These are phyloP conservation scores for Gossypium gossypioides DNA, from an alignment of 441 rosid species.

Conservation along the genomic window DNA sequence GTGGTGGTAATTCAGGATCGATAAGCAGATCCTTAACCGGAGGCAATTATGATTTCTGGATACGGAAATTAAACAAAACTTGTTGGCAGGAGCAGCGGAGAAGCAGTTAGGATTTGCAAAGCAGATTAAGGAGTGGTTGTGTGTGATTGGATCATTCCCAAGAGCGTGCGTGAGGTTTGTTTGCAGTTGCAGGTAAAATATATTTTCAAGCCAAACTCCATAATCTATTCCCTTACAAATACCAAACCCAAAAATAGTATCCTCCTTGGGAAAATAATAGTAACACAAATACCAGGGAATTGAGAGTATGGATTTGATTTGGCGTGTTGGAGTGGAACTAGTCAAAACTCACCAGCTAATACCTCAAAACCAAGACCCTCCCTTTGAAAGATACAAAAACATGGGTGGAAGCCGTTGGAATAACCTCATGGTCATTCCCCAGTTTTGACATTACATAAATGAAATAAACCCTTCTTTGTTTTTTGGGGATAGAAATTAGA, in stretches of 20 bases:
- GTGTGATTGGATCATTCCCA: background rate
- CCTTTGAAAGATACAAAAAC: constrained; percentile 10
- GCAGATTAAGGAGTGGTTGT: background rate
- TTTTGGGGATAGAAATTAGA: background rate
- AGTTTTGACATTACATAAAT: constrained; percentile 1
- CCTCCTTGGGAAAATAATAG: constrained; percentile 20
- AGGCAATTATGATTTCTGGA: background rate
- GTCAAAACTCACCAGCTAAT: constrained; percentile 5
- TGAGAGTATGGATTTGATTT: constrained; percentile 2
- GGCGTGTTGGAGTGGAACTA: constrained; percentile 31
- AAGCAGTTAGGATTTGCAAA: constrained; percentile 2
- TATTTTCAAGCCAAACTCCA: background rate
- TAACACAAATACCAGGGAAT: constrained; percentile 7
- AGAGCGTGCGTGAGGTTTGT: constrained; percentile 5
- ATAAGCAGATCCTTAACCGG: background rate
- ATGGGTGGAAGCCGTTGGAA: background rate
- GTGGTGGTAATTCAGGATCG: background rate
- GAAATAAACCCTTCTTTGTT: background rate
- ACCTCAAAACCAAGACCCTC: constrained; percentile 8
- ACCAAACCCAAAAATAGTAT: constrained; percentile 16
- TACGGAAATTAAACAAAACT: background rate
- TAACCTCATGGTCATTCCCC: background rate
- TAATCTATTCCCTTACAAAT: background rate
- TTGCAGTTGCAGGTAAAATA: background rate
- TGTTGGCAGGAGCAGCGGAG: background rate